Evolutionary conservation across 2,329 filamentous ascomycete species (phyloP).

Genomic region (Pestalotiopsis sp.): DNA sequence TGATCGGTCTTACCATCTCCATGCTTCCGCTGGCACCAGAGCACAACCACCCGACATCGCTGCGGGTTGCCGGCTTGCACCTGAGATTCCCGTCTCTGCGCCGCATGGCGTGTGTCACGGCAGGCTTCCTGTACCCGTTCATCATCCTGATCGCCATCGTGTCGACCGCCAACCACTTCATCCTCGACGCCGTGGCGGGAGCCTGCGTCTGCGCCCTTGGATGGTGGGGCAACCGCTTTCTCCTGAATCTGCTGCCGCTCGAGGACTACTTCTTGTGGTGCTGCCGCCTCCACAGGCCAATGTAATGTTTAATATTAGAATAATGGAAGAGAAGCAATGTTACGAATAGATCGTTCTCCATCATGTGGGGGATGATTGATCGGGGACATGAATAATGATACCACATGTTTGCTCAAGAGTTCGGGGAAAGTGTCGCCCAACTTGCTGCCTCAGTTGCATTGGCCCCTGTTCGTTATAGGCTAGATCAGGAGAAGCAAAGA

Average conservation of each 20-base stretch:
- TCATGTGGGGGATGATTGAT: no score
- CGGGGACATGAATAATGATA: no score
- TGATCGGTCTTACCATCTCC: slow-evolving; percentile 71
- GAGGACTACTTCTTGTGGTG: slow-evolving; percentile 70
- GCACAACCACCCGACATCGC: slow-evolving; percentile 48
- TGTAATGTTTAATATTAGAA: neutral
- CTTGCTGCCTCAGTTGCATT: no score
- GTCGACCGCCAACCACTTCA: slow-evolving; percentile 73
- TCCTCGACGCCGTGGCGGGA: slow-evolving; percentile 71
- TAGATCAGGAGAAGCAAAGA: no score
- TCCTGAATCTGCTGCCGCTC: slow-evolving; percentile 65
- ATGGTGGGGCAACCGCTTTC: slow-evolving; percentile 55
- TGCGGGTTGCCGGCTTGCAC: slow-evolving; percentile 9
- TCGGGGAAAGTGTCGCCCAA: no score
- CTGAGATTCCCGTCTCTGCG: slow-evolving; percentile 21
- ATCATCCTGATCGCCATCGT: slow-evolving; percentile 69
- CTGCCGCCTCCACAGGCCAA: slow-evolving; percentile 66
- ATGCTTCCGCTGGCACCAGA: slow-evolving; percentile 62
- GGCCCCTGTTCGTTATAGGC: no score
- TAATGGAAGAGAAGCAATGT: neutral
- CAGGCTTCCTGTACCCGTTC: slow-evolving; percentile 65
- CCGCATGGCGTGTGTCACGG: slow-evolving; percentile 42
- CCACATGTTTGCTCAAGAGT: no score
- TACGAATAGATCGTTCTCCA: no score
- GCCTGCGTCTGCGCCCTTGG: slow-evolving; percentile 65